A percentile compares a stretch with the other conserved stretches of the same genome.
Evolutionary conservation across 2,329 filamentous ascomycete species (phyloP).

Genomic region (Corynespora cassiicola): DNA sequence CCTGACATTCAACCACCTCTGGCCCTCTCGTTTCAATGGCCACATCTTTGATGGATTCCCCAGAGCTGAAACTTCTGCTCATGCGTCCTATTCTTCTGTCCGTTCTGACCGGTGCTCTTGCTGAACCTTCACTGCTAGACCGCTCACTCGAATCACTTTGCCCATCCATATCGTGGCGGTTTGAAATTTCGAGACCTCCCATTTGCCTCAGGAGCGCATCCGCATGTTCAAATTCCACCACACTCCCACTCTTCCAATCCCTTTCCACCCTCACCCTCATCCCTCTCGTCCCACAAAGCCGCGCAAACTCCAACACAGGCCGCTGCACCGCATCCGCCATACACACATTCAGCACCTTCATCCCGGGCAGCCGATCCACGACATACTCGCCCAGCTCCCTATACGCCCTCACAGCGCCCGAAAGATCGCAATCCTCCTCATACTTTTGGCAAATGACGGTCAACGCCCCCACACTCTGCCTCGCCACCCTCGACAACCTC

Average conservation of each 20-base stretch:
- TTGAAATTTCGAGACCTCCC: too few species aligned
- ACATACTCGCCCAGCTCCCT: conserved; percentile 23
- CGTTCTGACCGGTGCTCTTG: too few species aligned
- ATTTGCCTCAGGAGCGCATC: too few species aligned
- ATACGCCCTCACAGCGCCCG: conserved; percentile 20
- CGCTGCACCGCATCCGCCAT: conserved; percentile 20
- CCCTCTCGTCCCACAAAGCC: conserved; percentile 12
- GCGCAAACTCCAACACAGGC: conserved; percentile 17
- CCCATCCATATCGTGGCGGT: too few species aligned
- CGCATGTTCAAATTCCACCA: conserved; percentile 3
- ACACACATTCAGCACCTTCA: conserved; percentile 23
- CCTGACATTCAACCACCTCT: too few species aligned
- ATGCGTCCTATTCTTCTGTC: too few species aligned
- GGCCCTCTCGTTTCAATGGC: too few species aligned
- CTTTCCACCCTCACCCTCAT: conserved; percentile 12
- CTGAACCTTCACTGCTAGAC: too few species aligned
- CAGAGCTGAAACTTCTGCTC: too few species aligned
- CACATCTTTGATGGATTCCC: too few species aligned
- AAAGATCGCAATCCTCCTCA: conserved; percentile 33
- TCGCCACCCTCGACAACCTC: conserved; percentile 16
- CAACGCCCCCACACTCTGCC: conserved; percentile 23
- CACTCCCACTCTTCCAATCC: conserved; percentile 1
- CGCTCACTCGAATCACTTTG: too few species aligned
- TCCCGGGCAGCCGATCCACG: conserved; percentile 14
- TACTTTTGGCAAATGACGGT: conserved; percentile 33